Conservation (phyloP, 805 yeast genomes). For the Teunomyces aglyptinius region DNA sequence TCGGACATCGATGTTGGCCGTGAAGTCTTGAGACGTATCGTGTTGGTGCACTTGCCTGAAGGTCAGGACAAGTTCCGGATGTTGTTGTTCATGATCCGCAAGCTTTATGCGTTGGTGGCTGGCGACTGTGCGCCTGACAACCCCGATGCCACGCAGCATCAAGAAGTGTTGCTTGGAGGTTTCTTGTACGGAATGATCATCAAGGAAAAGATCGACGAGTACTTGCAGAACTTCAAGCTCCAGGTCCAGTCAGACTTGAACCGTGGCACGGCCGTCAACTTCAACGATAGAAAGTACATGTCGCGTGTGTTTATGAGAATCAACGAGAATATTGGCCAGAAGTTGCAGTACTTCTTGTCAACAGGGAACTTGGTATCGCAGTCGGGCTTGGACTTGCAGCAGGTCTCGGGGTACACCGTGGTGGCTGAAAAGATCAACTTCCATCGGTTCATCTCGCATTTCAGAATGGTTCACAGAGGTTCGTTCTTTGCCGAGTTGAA, state of each 20-base stretch:
- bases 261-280: conserved; percentile 79
- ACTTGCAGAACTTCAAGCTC: conserved; percentile 64
- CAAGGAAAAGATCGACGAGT: conserved; percentile 95
- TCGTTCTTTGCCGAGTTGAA: conserved; percentile 97
- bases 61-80: conserved; percentile 80
- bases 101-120: conserved; percentile 89
- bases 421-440: conserved; percentile 98
- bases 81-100: conserved; percentile 92
- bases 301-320: conserved; percentile 71
- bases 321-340: conserved; percentile 92
- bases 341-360: conserved; percentile 88
- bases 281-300: conserved; percentile 81
- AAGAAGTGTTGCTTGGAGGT: conserved; percentile 93
- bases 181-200: conserved; percentile 94
- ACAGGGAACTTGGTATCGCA: conserved; percentile 97
- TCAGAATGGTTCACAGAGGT: conserved; percentile 99
- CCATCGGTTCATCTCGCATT: conserved; percentile 96
- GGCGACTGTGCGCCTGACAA: conserved; percentile 97
- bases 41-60: conserved; percentile 78
- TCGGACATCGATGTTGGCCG: conserved; percentile 89
- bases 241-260: conserved; percentile 79
- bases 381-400: conserved; percentile 96
- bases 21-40: conserved; percentile 78
- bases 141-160: conserved; percentile 99
- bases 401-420: conserved; percentile 96